Percentiles rank a stretch among this genome's conserved stretches.
These are phyloP conservation scores for Arthrocladium fulminans DNA, from an alignment of 2,329 filamentous ascomycete species.

Conservation along the genomic window DNA sequence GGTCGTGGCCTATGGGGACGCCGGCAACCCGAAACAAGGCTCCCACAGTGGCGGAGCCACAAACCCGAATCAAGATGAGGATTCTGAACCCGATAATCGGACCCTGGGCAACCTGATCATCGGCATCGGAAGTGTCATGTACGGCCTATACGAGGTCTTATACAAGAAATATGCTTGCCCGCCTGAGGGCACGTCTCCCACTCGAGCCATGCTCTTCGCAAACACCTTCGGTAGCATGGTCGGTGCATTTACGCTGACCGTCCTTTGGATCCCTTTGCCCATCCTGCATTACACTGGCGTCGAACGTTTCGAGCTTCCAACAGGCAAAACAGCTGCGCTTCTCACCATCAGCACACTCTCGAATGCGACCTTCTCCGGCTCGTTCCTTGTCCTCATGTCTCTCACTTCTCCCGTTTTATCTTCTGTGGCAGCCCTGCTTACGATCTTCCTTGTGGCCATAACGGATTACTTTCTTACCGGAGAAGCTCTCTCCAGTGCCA, in stretches of 20 bases:
- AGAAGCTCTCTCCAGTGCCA: conserved; percentile 61
- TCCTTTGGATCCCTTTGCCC: conserved; percentile 88
- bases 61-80: conserved; percentile 31
- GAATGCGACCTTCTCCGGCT: conserved; percentile 87
- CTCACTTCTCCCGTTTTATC: conserved; percentile 87
- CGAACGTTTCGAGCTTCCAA: conserved; percentile 75
- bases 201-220: conserved; percentile 91
- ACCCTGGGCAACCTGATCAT: conserved; percentile 86
- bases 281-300: conserved; percentile 68
- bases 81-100: conserved; percentile 28
- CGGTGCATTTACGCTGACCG: conserved; percentile 71
- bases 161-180: conserved; percentile 93
- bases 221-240: conserved; percentile 86
- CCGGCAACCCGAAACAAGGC: conserved; percentile 46
- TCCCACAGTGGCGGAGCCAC: conserved; percentile 47
- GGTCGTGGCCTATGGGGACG: conserved; percentile 89
- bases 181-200: conserved; percentile 73
- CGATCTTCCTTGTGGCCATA: conserved; percentile 91
- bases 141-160: conserved; percentile 92
- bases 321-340: conserved; percentile 67
- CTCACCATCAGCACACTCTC: conserved; percentile 71
- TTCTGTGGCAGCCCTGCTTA: conserved; percentile 84
- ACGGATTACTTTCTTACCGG: conserved; percentile 84
- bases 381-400: conserved; percentile 85
- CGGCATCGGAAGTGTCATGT: conserved; percentile 79